A percentile compares a stretch with the other conserved stretches of the same genome.
Conservation (phyloP, 2,329 filamentous ascomycete genomes). For the Diaporthe humulicola region DNA sequence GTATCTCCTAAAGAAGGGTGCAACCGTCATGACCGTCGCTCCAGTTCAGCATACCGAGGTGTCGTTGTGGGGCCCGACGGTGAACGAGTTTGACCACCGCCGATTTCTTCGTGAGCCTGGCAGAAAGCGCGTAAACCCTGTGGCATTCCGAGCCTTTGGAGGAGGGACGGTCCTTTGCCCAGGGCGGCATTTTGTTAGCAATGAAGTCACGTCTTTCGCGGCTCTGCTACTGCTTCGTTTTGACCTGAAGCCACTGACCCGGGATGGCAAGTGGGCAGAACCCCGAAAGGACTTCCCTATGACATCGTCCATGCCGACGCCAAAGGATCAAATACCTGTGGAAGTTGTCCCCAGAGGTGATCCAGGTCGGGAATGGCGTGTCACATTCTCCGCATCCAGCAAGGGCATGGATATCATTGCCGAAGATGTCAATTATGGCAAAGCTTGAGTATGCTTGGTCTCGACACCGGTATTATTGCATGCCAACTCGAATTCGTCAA, state of each 20-base stretch:
- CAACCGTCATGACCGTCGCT: conserved; percentile 12
- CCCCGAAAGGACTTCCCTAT: conserved; percentile 30
- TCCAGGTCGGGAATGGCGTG: neutral
- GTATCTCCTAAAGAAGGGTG: conserved; percentile 36
- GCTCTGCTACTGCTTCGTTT: conserved; percentile 43
- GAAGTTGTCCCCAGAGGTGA: neutral
- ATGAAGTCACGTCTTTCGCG: conserved; percentile 41
- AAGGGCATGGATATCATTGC: neutral
- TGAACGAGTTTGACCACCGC: conserved; percentile 2
- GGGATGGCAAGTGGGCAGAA: conserved; percentile 22
- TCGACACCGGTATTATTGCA: no score
- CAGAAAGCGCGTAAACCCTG: conserved; percentile 37
- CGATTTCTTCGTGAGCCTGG: conserved; percentile 6
- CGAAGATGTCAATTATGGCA: neutral
- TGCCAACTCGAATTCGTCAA: no score
- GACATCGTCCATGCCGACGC: conserved; percentile 3
- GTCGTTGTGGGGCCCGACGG: neutral
- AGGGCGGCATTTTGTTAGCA: conserved; percentile 26
- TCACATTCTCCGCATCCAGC: neutral
- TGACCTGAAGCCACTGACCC: conserved; percentile 37
- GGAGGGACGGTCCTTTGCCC: conserved; percentile 18
- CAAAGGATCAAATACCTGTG: neutral
- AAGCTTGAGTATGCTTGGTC: neutral
- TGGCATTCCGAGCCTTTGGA: conserved; percentile 49
- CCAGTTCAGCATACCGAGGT: neutral